Percentiles rank a stretch among this genome's conserved stretches.
Evolutionary conservation across 257 asterid species (phyloP).

Genomic region (Eucommia ulmoides): DNA sequence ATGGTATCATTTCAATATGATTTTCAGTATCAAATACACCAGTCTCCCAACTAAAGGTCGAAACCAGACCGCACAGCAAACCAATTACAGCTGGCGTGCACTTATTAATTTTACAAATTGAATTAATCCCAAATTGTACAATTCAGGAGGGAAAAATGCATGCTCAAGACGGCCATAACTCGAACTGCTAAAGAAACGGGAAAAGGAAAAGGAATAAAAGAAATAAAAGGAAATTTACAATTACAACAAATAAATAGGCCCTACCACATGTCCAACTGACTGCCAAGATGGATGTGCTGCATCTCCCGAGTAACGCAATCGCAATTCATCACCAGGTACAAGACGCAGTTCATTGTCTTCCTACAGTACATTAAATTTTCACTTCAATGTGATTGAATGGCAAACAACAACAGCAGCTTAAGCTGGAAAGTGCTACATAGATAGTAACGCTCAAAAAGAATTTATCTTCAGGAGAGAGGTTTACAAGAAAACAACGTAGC

Average conservation of each 20-base stretch:
- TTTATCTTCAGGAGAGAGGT: neutral
- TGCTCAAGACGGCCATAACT: neutral
- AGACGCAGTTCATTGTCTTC: conserved; percentile 98
- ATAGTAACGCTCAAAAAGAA: neutral
- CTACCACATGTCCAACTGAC: conserved; percentile 98
- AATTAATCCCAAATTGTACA: no score
- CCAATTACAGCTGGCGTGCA: no score
- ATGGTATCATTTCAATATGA: no score
- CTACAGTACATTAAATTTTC: conserved; percentile 32
- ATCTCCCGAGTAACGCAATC: conserved; percentile 92
- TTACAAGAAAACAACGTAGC: neutral
- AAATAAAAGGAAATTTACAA: conserved; percentile 1
- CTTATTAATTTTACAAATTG: no score
- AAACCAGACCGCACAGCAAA: no score
- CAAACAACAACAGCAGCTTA: neutral
- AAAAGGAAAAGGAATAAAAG: neutral
- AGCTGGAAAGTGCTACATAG: neutral
- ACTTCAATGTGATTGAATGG: neutral
- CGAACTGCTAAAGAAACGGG: no score
- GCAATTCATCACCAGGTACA: conserved; percentile 97
- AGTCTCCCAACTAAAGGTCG: no score
- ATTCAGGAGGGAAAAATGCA: no score
- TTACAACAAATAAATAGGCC: conserved; percentile 1
- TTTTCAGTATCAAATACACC: no score
- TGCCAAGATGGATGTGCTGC: conserved; percentile 94